phyloP scores from a whole-genome alignment of 768 basidiomycete genomes.

The Suillus alpinus region DNA sequence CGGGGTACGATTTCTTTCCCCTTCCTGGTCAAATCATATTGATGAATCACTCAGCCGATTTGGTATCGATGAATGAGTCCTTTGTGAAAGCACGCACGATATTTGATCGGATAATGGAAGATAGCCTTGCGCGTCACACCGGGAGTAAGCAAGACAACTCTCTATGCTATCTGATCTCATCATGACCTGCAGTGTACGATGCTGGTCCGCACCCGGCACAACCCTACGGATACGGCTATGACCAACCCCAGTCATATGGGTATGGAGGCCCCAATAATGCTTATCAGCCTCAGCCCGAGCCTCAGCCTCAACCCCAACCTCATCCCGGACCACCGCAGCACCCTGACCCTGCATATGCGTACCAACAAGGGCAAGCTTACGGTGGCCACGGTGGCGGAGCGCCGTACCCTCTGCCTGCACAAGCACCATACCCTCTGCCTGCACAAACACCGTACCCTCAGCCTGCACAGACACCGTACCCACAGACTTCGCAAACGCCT shows the following conservation, averaged over 20 bases:
- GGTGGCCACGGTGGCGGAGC: constrained; percentile 6
- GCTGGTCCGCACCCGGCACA: constrained; percentile 24
- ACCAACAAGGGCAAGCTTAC: constrained; percentile 26
- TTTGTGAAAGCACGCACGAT: constrained; percentile 86
- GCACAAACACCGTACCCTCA: constrained; percentile 30
- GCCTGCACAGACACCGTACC: constrained; percentile 28
- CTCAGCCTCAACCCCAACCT: constrained; percentile 26
- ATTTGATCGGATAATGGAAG: constrained; percentile 94
- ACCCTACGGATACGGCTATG: constrained; percentile 29
- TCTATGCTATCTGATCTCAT: constrained; percentile 7
- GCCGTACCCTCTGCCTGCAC: constrained; percentile 2
- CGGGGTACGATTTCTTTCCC: constrained; percentile 41
- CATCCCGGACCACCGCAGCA: constrained; percentile 22
- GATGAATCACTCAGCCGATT: constrained; percentile 59
- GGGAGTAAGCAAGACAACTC: constrained; percentile 42
- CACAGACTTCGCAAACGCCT: too few relatives aligned
- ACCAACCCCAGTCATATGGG: constrained; percentile 43
- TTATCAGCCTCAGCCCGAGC: constrained; percentile 38
- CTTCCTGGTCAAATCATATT: constrained; percentile 1
- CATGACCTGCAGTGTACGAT: constrained; percentile 49
- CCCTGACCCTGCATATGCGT: constrained; percentile 23
- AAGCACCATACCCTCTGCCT: constrained; percentile 25
- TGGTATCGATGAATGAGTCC: constrained; percentile 92
- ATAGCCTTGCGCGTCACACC: constrained; percentile 73
- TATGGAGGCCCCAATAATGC: constrained; percentile 39